Evolutionary conservation across 192 early-diverging fungal species (phyloP).

Genomic region (Gonapodya sp.): DNA sequence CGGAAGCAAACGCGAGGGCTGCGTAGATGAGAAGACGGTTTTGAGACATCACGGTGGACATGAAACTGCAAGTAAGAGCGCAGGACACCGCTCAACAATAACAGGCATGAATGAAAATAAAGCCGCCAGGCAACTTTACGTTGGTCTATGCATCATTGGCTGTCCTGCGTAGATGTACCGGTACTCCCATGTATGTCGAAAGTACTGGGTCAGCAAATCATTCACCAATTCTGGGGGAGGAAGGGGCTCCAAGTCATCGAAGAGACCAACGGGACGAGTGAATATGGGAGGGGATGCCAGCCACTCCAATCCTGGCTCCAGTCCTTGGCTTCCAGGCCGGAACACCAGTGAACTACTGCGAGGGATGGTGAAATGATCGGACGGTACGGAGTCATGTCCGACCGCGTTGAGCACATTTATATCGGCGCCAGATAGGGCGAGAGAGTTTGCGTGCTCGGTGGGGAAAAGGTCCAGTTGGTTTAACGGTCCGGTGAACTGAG

Average conservation of each 20-base stretch:
- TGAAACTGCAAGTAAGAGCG: not conserved
- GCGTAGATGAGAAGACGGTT: not conserved
- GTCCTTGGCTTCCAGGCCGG: not conserved
- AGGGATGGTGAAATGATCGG: too few species aligned
- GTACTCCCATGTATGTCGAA: not conserved
- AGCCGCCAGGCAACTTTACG: too few species aligned
- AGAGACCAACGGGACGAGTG: not conserved
- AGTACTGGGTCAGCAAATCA: not conserved
- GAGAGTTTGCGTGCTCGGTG: not conserved
- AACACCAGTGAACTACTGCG: too few species aligned
- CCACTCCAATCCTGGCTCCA: not conserved
- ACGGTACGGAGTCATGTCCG: too few species aligned
- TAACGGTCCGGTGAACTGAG: not conserved
- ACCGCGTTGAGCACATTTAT: not conserved
- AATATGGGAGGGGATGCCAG: not conserved
- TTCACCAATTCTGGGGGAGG: not conserved
- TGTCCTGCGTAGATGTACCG: not conserved
- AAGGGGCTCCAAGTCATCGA: not conserved
- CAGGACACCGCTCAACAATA: too few species aligned
- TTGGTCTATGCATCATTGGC: not conserved
- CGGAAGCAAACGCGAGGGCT: not conserved
- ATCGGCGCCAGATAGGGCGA: not conserved
- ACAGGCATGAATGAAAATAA: too few species aligned
- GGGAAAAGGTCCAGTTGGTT: not conserved
- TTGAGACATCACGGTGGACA: not conserved